These are phyloP conservation scores for Kuraishia floccosa DNA, from an alignment of 805 yeast genomes.

Conservation along the genomic window DNA sequence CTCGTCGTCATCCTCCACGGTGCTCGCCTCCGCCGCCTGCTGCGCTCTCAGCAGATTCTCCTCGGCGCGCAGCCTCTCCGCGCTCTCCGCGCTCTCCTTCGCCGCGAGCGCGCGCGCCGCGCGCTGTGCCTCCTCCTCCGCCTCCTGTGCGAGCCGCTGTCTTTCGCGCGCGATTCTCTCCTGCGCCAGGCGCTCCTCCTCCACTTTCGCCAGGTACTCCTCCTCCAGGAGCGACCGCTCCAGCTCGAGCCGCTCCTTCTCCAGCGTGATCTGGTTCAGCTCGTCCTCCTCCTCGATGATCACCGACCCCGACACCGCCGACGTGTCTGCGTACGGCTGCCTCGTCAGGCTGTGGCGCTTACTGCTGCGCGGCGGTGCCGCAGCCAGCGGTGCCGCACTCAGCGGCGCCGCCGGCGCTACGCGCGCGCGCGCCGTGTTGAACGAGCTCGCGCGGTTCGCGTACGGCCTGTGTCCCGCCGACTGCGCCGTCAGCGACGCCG, in stretches of 20 bases:
- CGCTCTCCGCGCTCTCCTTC: slow-evolving; percentile 4
- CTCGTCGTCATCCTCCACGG: too few relatives aligned
- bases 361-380: background rate
- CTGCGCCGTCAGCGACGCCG: slow-evolving; percentile 1
- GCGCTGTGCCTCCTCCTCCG: slow-evolving; percentile 1
- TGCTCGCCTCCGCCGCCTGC: too few relatives aligned
- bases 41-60: too few relatives aligned
- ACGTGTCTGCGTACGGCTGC: slow-evolving; percentile 1
- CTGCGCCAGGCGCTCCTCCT: slow-evolving; percentile 1
- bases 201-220: slow-evolving; percentile 1
- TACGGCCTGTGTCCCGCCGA: too few relatives aligned
- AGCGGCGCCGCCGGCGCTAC: background rate
- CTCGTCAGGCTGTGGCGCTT: slow-evolving; percentile 1
- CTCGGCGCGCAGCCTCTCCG: slow-evolving; percentile 8
- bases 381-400: background rate
- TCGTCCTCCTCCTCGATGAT: slow-evolving; percentile 3
- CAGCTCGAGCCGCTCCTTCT: slow-evolving; percentile 15
- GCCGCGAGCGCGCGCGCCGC: slow-evolving; percentile 12
- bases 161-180: slow-evolving; percentile 1
- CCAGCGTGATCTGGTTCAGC: background rate
- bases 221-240: background rate
- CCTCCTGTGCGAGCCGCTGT: background rate
- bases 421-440: too few relatives aligned
- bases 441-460: too few relatives aligned
- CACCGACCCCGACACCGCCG: background rate